Evolutionary conservation across 495 filamentous ascomycete species (phyloP).

Genomic region (Neurospora sp.): DNA sequence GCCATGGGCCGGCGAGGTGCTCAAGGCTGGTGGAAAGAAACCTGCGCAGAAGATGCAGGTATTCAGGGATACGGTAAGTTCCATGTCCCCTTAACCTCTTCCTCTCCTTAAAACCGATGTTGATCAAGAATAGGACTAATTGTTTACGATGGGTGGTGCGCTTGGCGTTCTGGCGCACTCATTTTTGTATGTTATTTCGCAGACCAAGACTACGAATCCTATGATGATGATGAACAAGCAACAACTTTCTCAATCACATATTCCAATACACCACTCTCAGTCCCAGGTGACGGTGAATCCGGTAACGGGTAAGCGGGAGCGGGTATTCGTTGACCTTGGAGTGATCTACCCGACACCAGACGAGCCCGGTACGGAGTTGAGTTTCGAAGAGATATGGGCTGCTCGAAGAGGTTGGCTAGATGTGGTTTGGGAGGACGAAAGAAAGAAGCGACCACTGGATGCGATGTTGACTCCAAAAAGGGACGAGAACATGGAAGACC

Average conservation of each 20-base stretch:
- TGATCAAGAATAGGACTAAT: conserved; percentile 98
- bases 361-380: conserved; percentile 58
- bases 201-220: conserved; percentile 18
- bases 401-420: conserved; percentile 67
- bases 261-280: conserved; percentile 39
- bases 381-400: conserved; percentile 87
- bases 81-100: conserved; percentile 13
- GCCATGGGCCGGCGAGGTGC: conserved; percentile 85
- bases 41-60: conserved; percentile 75
- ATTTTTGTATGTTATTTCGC: conserved; percentile 46
- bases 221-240: not conserved
- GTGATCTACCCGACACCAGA: conserved; percentile 69
- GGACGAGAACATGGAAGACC: conserved; percentile 15
- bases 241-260: conserved; percentile 40
- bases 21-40: conserved; percentile 76
- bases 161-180: conserved; percentile 44
- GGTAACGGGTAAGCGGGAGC: conserved; percentile 66
- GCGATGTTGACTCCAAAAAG: not conserved
- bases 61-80: conserved; percentile 93
- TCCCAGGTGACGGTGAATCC: conserved; percentile 69
- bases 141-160: conserved; percentile 13
- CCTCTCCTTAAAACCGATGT: conserved; percentile 44
- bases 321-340: conserved; percentile 76
- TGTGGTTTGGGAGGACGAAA: conserved; percentile 54
- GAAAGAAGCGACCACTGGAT: conserved; percentile 4